phyloP scores from a whole-genome alignment of 352 stramenopile genomes.

The Phytophthora quininea region DNA sequence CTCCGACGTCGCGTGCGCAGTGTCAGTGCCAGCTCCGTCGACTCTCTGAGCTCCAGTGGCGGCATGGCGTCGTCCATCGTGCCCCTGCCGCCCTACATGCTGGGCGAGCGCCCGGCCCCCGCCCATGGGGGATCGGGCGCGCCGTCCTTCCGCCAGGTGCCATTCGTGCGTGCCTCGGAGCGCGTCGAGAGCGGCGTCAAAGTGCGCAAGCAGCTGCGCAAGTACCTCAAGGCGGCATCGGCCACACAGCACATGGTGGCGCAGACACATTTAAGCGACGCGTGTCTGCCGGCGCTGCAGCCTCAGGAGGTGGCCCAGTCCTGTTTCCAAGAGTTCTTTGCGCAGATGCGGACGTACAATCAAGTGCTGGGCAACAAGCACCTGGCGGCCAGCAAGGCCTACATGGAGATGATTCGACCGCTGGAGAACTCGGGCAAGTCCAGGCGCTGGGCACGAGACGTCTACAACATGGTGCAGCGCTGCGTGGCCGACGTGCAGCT shows the following conservation, averaged over 20 bases:
- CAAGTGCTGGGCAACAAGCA: slow-evolving; percentile 79
- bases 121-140: slow-evolving; percentile 55
- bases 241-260: slow-evolving; percentile 81
- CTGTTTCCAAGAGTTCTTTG: slow-evolving; percentile 81
- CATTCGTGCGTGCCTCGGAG: slow-evolving; percentile 79
- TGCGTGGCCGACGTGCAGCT: slow-evolving; percentile 73
- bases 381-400: slow-evolving; percentile 75
- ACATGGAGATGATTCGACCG: slow-evolving; percentile 77
- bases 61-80: slow-evolving; percentile 43
- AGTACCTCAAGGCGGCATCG: slow-evolving; percentile 83
- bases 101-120: slow-evolving; percentile 73
- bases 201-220: slow-evolving; percentile 82
- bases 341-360: slow-evolving; percentile 82
- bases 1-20: slow-evolving; percentile 14
- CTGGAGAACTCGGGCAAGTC: slow-evolving; percentile 79
- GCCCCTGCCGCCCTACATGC: slow-evolving; percentile 76
- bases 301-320: slow-evolving; percentile 83
- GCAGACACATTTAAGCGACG: slow-evolving; percentile 81
- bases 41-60: slow-evolving; percentile 9
- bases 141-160: slow-evolving; percentile 77
- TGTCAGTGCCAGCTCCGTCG: slow-evolving; percentile 16
- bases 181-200: slow-evolving; percentile 83
- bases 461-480: slow-evolving; percentile 82
- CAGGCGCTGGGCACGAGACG: slow-evolving; percentile 75
- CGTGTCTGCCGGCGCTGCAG: slow-evolving; percentile 74